Base-by-base conservation (phyloP, 1,139 yeast genomes). In the Hyphopichia wangnamkhiaoensis region DNA sequence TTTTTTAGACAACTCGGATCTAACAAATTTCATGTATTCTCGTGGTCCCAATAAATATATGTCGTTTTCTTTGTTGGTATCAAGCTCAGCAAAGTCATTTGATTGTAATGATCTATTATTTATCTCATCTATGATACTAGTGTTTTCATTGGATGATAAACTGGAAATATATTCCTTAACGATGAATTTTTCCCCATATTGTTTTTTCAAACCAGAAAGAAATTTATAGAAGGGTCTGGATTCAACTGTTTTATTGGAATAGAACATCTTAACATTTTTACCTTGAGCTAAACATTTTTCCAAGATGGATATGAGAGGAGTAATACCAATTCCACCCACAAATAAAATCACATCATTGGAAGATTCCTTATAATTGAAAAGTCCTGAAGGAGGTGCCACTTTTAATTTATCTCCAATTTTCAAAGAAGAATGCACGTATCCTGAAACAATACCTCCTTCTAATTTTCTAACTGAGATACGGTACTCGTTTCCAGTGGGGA, bases 251-350 rank as follows among this genome's bases (percentile, higher is more conserved):
- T 48, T 53, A 44, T 66, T 68, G 10, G 72, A 67, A 48, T 63
- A 55, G 34, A 54, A 47, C 35, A 70, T 43, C 12, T 42, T 54
- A 9, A 66, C 71, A 12, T 49, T 50, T 43, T 59, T 55, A 3
- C 60, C 62, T 17, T 52, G 50, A 13, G 41, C 40, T 37, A 65
- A 52, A 3, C 71, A 71, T 13, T 61, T 51, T 47, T 75, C 76
- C 24, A 74, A 53, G 55, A 81, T 75, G 7, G 85, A 63, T 35
- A 80, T 53, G 40, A 80, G 47, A 31, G 90, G 89, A 2, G 89
- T 83, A 41, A 81, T 76, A 46, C 89, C 90, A 47, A 82, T 80
- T 39, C 89, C 90, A 38, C 82, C 85, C 21, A 79, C 73, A 38
- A 80, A 58, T 31, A 81, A 58, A 8, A 63, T 52, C 3, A 78